Conservation (phyloP, 2,329 filamentous ascomycete genomes). For the Juglanconis sp. region DNA sequence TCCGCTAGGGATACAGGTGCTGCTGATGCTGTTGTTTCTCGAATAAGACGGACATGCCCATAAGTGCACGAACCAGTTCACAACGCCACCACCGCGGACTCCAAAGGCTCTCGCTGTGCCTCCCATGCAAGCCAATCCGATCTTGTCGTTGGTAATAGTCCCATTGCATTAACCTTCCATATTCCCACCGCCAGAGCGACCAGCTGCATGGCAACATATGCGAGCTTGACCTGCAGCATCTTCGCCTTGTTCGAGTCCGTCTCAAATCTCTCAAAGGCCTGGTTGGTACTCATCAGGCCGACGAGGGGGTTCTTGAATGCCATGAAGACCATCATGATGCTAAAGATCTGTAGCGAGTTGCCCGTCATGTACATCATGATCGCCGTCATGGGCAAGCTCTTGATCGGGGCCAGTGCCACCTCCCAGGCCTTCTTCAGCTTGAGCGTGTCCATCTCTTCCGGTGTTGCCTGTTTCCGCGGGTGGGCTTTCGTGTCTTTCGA, state of each 20-base stretch:
- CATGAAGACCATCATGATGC: constrained; percentile 99
- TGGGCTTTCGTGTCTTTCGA: constrained; percentile 45
- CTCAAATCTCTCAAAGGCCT: constrained; percentile 88
- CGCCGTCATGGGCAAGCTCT: constrained; percentile 94
- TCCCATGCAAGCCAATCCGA: constrained; percentile 99
- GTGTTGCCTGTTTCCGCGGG: constrained; percentile 64
- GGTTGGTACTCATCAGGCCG: constrained; percentile 77
- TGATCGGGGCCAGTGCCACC: constrained; percentile 86
- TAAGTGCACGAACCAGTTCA: constrained; percentile 25
- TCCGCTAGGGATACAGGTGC: background rate
- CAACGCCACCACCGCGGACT: constrained; percentile 63
- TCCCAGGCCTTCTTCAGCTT: constrained; percentile 99
- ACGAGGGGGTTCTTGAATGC: constrained; percentile 94
- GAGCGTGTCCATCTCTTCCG: constrained; percentile 87
- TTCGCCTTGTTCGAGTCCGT: constrained; percentile 71
- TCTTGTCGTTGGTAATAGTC: constrained; percentile 87
- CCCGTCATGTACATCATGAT: constrained; percentile 99
- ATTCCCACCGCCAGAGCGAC: constrained; percentile 79
- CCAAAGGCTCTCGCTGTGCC: constrained; percentile 64
- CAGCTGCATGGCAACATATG: constrained; percentile 85
- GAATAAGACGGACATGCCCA: background rate
- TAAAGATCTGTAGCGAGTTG: constrained; percentile 97
- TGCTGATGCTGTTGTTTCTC: background rate
- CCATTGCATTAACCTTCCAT: constrained; percentile 98
- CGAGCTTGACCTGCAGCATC: constrained; percentile 78